Conservation (phyloP, 1,284 basidiomycete species). For the Fomitopsis palustris region DNA sequence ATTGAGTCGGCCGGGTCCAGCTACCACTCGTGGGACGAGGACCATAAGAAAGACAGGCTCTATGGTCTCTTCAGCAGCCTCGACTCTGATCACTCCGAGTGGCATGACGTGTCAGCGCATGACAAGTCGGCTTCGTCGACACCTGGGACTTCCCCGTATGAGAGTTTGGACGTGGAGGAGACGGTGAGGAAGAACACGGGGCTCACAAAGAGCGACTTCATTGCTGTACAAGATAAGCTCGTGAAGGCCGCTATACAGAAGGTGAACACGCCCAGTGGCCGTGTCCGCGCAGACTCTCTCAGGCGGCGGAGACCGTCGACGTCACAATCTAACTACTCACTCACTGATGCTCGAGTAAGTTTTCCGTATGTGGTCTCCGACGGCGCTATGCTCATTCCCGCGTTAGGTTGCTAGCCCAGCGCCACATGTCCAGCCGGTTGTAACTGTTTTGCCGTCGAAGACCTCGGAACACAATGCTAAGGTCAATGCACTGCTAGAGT, state of each 20-base stretch:
- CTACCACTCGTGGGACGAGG: conserved; percentile 75
- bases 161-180: conserved; percentile 61
- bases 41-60: conserved; percentile 47
- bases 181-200: conserved; percentile 61
- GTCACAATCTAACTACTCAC: conserved; percentile 74
- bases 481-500: conserved; percentile 62
- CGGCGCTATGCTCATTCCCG: neutral
- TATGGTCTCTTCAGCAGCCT: conserved; percentile 49
- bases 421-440: conserved; percentile 28
- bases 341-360: conserved; percentile 49
- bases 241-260: conserved; percentile 57
- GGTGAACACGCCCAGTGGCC: conserved; percentile 48
- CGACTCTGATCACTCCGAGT: conserved; percentile 46
- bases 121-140: conserved; percentile 46
- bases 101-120: conserved; percentile 52
- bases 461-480: conserved; percentile 39
- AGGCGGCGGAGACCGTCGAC: conserved; percentile 71
- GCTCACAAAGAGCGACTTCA: conserved; percentile 64
- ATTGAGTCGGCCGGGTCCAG: conserved; percentile 76
- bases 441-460: conserved; percentile 13
- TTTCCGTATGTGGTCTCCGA: neutral
- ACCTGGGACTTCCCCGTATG: conserved; percentile 44
- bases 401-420: conserved; percentile 55
- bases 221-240: conserved; percentile 69
- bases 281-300: conserved; percentile 49